Evolutionary conservation across 306 rosid genomes (phyloP).

Genomic region (Vigna mungo): DNA sequence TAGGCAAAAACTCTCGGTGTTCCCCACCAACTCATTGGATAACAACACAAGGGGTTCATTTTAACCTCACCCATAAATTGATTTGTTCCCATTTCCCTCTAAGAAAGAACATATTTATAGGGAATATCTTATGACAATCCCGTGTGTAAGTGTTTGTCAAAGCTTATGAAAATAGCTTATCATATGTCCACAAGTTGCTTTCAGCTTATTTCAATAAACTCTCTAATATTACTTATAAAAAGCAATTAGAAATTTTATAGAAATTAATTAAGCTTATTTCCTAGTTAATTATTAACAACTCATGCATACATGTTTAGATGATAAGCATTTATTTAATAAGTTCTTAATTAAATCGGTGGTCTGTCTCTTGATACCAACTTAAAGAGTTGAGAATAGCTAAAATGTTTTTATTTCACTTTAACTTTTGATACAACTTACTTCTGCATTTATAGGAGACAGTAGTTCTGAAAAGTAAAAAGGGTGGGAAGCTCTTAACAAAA

Average conservation of each 20-base stretch:
- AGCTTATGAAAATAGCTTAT: neutral
- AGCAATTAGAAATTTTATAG: neutral
- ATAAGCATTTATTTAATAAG: neutral
- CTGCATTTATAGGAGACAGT: too few species aligned
- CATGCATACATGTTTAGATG: neutral
- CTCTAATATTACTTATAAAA: neutral
- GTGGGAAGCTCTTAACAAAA: too few species aligned
- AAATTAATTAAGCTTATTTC: neutral
- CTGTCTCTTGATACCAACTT: too few species aligned
- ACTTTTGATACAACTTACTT: too few species aligned
- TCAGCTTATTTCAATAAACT: neutral
- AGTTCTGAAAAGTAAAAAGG: too few species aligned
- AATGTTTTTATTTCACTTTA: too few species aligned
- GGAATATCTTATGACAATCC: neutral
- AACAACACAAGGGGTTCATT: neutral
- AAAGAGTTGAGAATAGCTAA: too few species aligned
- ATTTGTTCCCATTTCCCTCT: neutral
- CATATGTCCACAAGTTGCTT: neutral
- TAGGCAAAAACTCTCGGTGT: neutral
- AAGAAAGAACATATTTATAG: neutral
- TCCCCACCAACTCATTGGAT: neutral
- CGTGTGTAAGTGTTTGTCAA: neutral
- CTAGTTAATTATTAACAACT: conserved; percentile 1
- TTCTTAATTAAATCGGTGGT: neutral
- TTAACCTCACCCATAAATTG: neutral